Conservation (phyloP, 2,329 filamentous ascomycete genomes). For the Verticillium nubilum region DNA sequence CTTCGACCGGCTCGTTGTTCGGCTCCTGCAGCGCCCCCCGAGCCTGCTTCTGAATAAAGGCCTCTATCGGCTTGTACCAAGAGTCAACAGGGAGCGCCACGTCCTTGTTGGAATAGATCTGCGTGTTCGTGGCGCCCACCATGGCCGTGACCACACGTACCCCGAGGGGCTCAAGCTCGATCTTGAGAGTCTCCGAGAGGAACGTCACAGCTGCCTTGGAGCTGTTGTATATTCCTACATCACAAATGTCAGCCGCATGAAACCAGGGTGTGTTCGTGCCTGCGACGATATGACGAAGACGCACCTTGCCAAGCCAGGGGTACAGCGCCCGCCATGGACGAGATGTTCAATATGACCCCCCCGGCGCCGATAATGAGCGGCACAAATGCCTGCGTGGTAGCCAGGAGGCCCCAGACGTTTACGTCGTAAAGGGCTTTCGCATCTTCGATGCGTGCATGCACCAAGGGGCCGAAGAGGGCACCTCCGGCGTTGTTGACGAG, state of each 20-base stretch:
- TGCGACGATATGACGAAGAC: no score
- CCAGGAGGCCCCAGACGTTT: slow-evolving; percentile 23
- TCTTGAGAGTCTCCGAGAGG: slow-evolving; percentile 15
- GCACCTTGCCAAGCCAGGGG: slow-evolving; percentile 16
- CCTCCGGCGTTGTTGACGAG: slow-evolving; percentile 25
- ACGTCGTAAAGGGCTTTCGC: slow-evolving; percentile 20
- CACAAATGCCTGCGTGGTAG: slow-evolving; percentile 21
- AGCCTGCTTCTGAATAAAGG: no score
- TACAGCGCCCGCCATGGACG: slow-evolving; percentile 20
- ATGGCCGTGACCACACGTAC: slow-evolving; percentile 18
- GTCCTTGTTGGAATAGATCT: no score
- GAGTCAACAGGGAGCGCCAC: no score
- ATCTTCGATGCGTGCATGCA: slow-evolving; percentile 20
- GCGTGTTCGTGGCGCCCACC: slow-evolving; percentile 1
- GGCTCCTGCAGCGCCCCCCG: no score
- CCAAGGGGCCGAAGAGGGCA: slow-evolving; percentile 20
- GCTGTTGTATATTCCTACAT: slow-evolving; percentile 14
- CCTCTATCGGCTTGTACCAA: no score
- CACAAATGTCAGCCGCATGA: not conserved
- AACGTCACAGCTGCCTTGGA: slow-evolving; percentile 17
- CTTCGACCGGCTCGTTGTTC: no score
- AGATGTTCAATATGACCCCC: slow-evolving; percentile 23
- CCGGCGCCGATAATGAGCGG: slow-evolving; percentile 17
- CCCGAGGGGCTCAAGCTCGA: slow-evolving; percentile 21
- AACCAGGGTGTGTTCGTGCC: slow-evolving; percentile 7